These are phyloP conservation scores for Glutinoglossum americanum DNA, from an alignment of 495 filamentous ascomycete species.

Conservation along the genomic window DNA sequence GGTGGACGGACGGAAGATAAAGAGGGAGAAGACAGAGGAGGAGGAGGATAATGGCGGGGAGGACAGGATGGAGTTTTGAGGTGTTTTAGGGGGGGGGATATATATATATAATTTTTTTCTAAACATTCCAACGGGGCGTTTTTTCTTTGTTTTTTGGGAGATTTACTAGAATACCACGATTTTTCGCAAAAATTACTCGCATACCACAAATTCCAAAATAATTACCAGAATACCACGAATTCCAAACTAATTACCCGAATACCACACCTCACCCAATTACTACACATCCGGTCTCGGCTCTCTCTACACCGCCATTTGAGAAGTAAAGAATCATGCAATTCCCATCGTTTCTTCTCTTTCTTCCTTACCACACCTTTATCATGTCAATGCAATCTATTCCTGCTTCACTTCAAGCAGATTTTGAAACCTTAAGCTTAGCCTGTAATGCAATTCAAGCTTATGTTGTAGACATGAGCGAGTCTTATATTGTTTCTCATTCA, in stretches of 20 bases:
- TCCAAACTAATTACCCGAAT: background rate
- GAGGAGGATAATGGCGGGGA: too few relatives aligned
- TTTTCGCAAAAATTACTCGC: too few relatives aligned
- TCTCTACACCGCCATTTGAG: background rate
- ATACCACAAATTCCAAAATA: too few relatives aligned
- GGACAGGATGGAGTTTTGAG: too few relatives aligned
- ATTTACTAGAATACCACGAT: too few relatives aligned
- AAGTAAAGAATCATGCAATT: background rate
- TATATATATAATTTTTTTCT: too few relatives aligned
- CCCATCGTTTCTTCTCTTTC: background rate
- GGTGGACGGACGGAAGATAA: constrained; percentile 27
- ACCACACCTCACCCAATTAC: background rate
- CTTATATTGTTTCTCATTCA: background rate
- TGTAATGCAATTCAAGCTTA: background rate
- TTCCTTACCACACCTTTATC: background rate
- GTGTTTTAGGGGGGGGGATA: too few relatives aligned
- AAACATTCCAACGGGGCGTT: too few relatives aligned
- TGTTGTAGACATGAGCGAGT: background rate
- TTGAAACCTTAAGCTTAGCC: background rate
- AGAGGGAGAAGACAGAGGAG: constrained; percentile 36
- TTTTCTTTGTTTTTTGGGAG: too few relatives aligned
- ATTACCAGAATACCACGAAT: background rate
- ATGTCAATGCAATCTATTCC: background rate
- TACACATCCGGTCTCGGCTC: background rate
- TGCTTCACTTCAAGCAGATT: background rate